phyloP scores from a whole-genome alignment of 2,329 filamentous ascomycete species.

The Parasarocladium wereldwijsianum region DNA sequence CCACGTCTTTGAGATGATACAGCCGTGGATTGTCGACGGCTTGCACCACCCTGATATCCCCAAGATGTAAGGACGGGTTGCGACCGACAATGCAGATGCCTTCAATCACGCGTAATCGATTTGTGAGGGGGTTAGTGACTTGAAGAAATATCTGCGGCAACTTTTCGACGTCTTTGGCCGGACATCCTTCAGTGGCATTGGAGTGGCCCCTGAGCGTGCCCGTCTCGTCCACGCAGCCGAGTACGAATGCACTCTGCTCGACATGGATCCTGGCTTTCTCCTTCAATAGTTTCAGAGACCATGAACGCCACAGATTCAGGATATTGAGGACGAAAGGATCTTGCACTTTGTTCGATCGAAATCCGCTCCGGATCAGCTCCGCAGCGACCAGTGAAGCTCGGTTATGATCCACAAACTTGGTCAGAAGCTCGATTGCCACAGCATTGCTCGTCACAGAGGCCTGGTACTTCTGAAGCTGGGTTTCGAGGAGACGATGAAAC shows the following conservation, averaged over 20 bases:
- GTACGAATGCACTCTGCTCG: conserved; percentile 69
- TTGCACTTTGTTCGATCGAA: conserved; percentile 42
- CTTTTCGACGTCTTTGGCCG: conserved; percentile 28
- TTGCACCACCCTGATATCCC: conserved; percentile 76
- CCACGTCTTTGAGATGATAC: conserved; percentile 65
- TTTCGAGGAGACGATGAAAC: conserved; percentile 52
- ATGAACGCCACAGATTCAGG: conserved; percentile 72
- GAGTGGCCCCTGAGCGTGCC: conserved; percentile 58
- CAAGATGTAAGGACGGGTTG: conserved; percentile 87
- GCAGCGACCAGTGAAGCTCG: conserved; percentile 62
- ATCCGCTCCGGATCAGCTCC: conserved; percentile 63
- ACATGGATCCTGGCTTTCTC: conserved; percentile 82
- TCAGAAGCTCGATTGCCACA: conserved; percentile 53
- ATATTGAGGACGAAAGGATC: conserved; percentile 78
- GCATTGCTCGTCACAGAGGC: conserved; percentile 50
- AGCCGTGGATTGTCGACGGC: conserved; percentile 66
- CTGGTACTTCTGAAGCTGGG: conserved; percentile 55
- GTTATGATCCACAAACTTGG: conserved; percentile 71
- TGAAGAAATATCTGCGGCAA: conserved; percentile 87
- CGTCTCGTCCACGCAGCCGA: conserved; percentile 83
- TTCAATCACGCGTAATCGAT: conserved; percentile 37
- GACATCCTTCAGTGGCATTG: conserved; percentile 24
- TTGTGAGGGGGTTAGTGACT: conserved; percentile 40
- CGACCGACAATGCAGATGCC: conserved; percentile 75
- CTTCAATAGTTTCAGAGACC: conserved; percentile 79